Evolutionary conservation across 202 grass and related monocot species (phyloP), one percentile per base, ranked within the genome.

Genomic region (Schoenoplectus tabernaemontani): DNA sequence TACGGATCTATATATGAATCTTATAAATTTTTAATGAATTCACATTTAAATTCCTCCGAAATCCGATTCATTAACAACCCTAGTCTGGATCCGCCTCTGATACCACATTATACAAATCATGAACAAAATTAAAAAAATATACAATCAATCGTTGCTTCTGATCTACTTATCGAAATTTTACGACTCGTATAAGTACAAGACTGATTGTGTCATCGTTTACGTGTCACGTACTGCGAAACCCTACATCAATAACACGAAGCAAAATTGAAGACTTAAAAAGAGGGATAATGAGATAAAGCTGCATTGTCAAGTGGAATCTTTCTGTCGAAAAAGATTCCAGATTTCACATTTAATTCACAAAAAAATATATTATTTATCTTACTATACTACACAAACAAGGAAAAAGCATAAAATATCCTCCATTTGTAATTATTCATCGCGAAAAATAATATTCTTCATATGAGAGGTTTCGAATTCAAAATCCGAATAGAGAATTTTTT

Each of bases 171-270:
- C 2, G 1, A 17, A 38, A 59, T 42, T 32, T n/a, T 23, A 26
- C 48, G 20, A 41, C 10, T 60, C 54, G 22, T 39, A 3, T 51
- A 24, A 78, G 3, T 60, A 23, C 76, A 60, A 61, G 36, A 78
- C 10, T 59, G 74, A 41, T 43, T 22, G 9, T 43, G 58, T 78
- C 76, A 78, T 78, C 60, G 76, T 26, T 60, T 24, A 60, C 76
- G 76, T 61, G n/a, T 26, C 76, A 59, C 19, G 60, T 59, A 24
- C 20, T 1, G 19, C 53, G 9, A 26, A n/a, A 77, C 39, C 47
- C 13, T 58, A 59, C 48, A 19, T 59, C 51, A 41, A 16, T 20
- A 58, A 57, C 2, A 76, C 56, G 28, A 66, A 66, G 39, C 9
- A 66, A 59, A 59, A 59, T n/a, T 37, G 7, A n/a, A 17, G 20